phyloP scores from a whole-genome alignment of 2,329 filamentous ascomycete species.

The Diaporthe citrichinensis region DNA sequence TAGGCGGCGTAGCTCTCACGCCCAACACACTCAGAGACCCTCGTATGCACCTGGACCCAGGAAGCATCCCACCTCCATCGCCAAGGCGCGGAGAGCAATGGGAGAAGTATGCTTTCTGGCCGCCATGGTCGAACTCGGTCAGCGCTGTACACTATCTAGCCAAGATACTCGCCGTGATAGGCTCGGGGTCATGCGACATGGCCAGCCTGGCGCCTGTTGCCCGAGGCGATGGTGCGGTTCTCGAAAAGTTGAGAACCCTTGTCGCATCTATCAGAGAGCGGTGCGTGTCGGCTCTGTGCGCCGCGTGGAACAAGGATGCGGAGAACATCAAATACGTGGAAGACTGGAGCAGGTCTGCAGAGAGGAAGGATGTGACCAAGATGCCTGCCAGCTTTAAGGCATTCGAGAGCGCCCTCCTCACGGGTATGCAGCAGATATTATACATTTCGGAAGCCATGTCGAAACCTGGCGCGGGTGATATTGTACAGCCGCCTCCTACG shows the following conservation, averaged over 20 bases:
- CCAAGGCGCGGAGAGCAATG: conserved; percentile 86
- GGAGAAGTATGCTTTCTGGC: conserved; percentile 98
- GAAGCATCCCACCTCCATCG: conserved; percentile 81
- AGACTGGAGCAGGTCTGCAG: conserved; percentile 89
- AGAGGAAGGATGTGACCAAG: conserved; percentile 88
- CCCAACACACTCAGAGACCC: conserved; percentile 75
- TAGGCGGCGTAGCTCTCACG: conserved; percentile 57
- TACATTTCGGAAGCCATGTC: conserved; percentile 90
- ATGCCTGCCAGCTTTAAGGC: conserved; percentile 90
- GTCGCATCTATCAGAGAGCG: conserved; percentile 87
- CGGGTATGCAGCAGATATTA: conserved; percentile 93
- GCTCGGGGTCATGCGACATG: conserved; percentile 90
- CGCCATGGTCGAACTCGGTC: conserved; percentile 90
- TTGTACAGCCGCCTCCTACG: conserved; percentile 86
- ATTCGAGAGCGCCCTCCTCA: conserved; percentile 86
- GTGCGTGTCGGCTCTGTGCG: conserved; percentile 86
- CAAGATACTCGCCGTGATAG: conserved; percentile 84
- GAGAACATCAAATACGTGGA: conserved; percentile 94
- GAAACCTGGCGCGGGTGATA: conserved; percentile 80
- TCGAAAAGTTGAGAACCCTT: conserved; percentile 82
- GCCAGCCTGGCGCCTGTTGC: conserved; percentile 79
- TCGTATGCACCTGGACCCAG: conserved; percentile 84
- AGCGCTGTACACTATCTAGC: conserved; percentile 93
- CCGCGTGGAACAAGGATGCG: conserved; percentile 93
- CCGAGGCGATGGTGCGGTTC: conserved; percentile 64